phyloP scores from a whole-genome alignment of 2,329 filamentous ascomycete genomes.

The Mycocentrospora acerina region DNA sequence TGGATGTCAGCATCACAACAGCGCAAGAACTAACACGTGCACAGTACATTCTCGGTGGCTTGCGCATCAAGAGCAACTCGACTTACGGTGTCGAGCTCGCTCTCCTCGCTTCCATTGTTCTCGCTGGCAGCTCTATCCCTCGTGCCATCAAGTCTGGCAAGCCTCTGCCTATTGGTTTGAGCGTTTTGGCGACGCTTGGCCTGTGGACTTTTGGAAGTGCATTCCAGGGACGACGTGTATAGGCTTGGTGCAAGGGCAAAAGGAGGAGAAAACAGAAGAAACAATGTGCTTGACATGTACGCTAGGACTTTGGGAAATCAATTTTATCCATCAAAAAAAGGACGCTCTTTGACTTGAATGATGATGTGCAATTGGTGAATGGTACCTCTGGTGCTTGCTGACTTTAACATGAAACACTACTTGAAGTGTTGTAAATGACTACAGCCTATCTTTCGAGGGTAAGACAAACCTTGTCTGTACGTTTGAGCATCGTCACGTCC shows the following conservation, averaged over 20 bases:
- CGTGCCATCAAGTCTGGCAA: slow-evolving; percentile 82
- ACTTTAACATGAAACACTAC: too few relatives aligned
- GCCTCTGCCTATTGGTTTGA: slow-evolving; percentile 79
- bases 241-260: background rate
- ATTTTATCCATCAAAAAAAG: too few relatives aligned
- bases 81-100: slow-evolving; percentile 85
- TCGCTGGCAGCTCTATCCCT: slow-evolving; percentile 82
- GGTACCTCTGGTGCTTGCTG: too few relatives aligned
- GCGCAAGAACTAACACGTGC: too few relatives aligned
- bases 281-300: background rate
- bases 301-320: background rate
- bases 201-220: slow-evolving; percentile 77
- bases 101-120: slow-evolving; percentile 81
- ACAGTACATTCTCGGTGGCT: slow-evolving; percentile 74
- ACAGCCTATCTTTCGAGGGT: too few relatives aligned
- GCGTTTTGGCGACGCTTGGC: slow-evolving; percentile 76
- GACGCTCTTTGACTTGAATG: too few relatives aligned
- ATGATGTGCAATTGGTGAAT: too few relatives aligned
- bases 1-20: background rate
- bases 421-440: too few relatives aligned
- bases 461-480: too few relatives aligned
- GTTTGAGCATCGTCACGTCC: too few relatives aligned
- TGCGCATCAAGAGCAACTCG: slow-evolving; percentile 73
- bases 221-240: slow-evolving; percentile 38
- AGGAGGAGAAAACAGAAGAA: background rate